Evolutionary conservation across 2,329 filamentous ascomycete genomes (phyloP).

Genomic region (Fusarium fujikuroi): DNA sequence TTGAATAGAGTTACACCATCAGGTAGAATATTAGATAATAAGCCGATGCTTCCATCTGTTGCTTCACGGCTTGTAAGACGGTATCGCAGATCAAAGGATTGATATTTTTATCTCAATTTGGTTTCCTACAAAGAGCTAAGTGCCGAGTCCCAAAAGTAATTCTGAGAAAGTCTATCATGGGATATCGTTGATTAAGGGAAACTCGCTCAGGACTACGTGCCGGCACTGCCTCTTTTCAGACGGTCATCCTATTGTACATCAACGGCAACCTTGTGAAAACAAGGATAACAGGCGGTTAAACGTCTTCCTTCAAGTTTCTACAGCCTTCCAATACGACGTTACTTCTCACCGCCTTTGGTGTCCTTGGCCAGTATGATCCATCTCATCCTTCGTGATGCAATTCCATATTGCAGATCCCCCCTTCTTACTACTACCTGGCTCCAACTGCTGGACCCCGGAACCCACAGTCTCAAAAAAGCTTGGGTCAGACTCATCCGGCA

Average conservation of each 20-base stretch:
- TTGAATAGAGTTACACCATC: neutral
- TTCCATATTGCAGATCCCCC: constrained; percentile 3
- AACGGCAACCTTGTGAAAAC: neutral
- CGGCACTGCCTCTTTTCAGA: neutral
- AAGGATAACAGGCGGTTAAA: neutral
- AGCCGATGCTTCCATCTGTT: neutral
- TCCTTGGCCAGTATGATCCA: neutral
- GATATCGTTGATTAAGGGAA: neutral
- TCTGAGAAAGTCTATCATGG: neutral
- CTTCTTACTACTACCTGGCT: neutral
- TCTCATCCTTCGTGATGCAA: neutral
- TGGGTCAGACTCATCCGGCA: neutral
- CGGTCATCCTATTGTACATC: neutral
- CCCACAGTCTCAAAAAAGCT: neutral
- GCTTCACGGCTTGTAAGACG: neutral
- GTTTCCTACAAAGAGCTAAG: neutral
- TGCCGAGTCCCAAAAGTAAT: neutral
- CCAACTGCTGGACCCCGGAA: neutral
- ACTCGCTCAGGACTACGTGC: neutral
- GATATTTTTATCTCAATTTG: neutral
- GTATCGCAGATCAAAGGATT: neutral
- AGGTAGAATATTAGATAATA: neutral
- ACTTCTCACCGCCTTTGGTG: neutral
- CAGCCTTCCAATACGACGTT: neutral
- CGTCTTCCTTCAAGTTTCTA: neutral